A percentile compares a stretch with the other conserved stretches of the same genome.
Conservation (phyloP, 2,329 filamentous ascomycete species). For the Arthrobotrys sphaeroides region DNA sequence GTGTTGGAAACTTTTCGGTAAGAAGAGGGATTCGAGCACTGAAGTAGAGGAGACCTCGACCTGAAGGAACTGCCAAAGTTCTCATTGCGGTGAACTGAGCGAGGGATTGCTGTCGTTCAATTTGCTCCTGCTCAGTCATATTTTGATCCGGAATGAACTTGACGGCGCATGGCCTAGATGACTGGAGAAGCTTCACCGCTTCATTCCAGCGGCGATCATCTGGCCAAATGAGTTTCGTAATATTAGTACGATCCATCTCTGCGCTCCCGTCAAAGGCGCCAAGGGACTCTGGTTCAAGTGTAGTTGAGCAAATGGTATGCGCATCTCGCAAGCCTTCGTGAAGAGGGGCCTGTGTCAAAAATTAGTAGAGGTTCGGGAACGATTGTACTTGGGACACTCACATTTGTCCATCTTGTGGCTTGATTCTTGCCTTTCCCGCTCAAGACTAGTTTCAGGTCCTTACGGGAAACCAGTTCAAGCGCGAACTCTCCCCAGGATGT, state of each 20-base stretch:
- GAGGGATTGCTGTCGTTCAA: conserved; percentile 91
- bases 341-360: conserved; percentile 65
- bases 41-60: conserved; percentile 87
- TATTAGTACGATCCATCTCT: conserved; percentile 81
- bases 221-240: conserved; percentile 87
- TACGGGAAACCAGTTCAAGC: conserved; percentile 78
- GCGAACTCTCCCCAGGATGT: conserved; percentile 77
- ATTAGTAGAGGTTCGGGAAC: background rate
- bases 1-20: conserved; percentile 88
- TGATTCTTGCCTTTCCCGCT: conserved; percentile 62
- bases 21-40: conserved; percentile 85
- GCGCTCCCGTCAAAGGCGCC: conserved; percentile 78
- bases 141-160: conserved; percentile 77
- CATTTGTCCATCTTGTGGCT: conserved; percentile 59
- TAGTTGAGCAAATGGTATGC: conserved; percentile 73
- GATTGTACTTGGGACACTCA: conserved; percentile 24
- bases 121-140: conserved; percentile 84
- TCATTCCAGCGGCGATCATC: conserved; percentile 91
- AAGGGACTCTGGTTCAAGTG: conserved; percentile 64
- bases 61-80: conserved; percentile 87
- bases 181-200: conserved; percentile 84
- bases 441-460: conserved; percentile 78
- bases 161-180: conserved; percentile 80
- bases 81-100: conserved; percentile 86
- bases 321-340: conserved; percentile 78